Percentiles rank a stretch among this genome's conserved stretches.
These are phyloP conservation scores for Aspergillus panamensis DNA, from an alignment of 495 filamentous ascomycete genomes.

Conservation along the genomic window DNA sequence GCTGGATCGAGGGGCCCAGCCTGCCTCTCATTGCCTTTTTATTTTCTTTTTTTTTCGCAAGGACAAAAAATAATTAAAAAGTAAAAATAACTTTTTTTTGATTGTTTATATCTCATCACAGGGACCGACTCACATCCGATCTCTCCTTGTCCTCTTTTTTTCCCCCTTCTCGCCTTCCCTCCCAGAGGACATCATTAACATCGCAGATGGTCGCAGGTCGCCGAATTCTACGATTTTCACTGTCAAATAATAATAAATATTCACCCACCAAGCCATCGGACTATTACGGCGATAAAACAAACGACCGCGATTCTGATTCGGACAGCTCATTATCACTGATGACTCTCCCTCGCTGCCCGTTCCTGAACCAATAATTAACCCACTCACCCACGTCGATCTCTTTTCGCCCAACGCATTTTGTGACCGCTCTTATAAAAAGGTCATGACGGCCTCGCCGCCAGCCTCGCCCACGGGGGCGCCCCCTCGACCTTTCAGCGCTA, in stretches of 20 bases:
- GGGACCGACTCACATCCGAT: neutral
- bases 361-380: slow-evolving; percentile 21
- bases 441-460: slow-evolving; percentile 58
- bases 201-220: slow-evolving; percentile 25
- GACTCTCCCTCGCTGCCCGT: slow-evolving; percentile 15
- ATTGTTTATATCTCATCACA: slow-evolving; percentile 1
- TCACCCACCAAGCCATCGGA: neutral
- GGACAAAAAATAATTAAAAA: slow-evolving; percentile 4
- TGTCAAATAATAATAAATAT: slow-evolving; percentile 12
- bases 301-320: slow-evolving; percentile 4
- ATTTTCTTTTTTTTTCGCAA: neutral
- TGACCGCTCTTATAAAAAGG: slow-evolving; percentile 18
- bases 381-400: slow-evolving; percentile 21
- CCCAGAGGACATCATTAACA: slow-evolving; percentile 11
- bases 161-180: slow-evolving; percentile 1
- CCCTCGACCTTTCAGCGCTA: slow-evolving; percentile 78
- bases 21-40: neutral
- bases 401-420: slow-evolving; percentile 13
- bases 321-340: slow-evolving; percentile 21
- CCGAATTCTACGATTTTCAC: slow-evolving; percentile 20
- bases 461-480: slow-evolving; percentile 54
- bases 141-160: slow-evolving; percentile 5
- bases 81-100: slow-evolving; percentile 4
- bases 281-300: slow-evolving; percentile 7
- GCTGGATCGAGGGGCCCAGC: slow-evolving; percentile 9